A percentile compares a stretch with the other conserved stretches of the same genome.
These are phyloP conservation scores for Kodamaea neixiangensis DNA, from an alignment of 805 yeast genomes.

Conservation along the genomic window DNA sequence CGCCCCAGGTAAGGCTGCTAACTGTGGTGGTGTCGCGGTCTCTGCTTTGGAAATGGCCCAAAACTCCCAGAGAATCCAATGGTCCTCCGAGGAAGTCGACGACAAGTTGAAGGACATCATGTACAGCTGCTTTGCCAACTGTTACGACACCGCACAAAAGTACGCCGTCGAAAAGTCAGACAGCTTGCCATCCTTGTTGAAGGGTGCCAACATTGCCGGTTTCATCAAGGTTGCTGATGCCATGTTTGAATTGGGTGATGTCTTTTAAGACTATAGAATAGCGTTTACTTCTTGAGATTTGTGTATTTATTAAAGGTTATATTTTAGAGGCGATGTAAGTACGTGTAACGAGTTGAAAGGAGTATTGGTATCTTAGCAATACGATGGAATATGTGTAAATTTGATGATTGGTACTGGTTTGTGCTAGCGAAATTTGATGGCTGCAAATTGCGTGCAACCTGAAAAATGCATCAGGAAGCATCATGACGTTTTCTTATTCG, in stretches of 20 bases:
- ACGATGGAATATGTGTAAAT: background rate
- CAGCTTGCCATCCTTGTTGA: conserved; percentile 85
- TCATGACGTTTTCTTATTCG: too few relatives aligned
- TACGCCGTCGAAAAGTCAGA: conserved; percentile 70
- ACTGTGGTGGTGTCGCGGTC: conserved; percentile 99
- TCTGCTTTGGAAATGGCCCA: conserved; percentile 99
- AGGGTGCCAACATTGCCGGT: conserved; percentile 99
- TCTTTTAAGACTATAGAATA: conserved; percentile 27
- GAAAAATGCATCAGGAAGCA: too few relatives aligned
- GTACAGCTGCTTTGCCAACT: conserved; percentile 90
- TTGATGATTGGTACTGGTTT: too few relatives aligned
- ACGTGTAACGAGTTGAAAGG: background rate
- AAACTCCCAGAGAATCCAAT: conserved; percentile 89
- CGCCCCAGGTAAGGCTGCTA: conserved; percentile 99
- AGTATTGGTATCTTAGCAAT: too few relatives aligned
- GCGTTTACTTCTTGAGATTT: conserved; percentile 3
- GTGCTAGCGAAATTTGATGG: background rate
- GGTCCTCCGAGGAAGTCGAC: conserved; percentile 95
- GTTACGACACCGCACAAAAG: conserved; percentile 81
- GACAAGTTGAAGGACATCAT: conserved; percentile 86
- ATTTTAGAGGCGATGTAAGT: background rate
- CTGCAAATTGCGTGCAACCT: background rate
- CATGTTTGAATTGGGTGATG: conserved; percentile 97
- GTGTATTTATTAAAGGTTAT: conserved; percentile 6
- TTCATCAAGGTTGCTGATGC: conserved; percentile 98